Percentiles rank a stretch among this genome's conserved stretches.
Evolutionary conservation across 257 asterid genomes (phyloP).

Genomic region (Craterostigma plantagineum): DNA sequence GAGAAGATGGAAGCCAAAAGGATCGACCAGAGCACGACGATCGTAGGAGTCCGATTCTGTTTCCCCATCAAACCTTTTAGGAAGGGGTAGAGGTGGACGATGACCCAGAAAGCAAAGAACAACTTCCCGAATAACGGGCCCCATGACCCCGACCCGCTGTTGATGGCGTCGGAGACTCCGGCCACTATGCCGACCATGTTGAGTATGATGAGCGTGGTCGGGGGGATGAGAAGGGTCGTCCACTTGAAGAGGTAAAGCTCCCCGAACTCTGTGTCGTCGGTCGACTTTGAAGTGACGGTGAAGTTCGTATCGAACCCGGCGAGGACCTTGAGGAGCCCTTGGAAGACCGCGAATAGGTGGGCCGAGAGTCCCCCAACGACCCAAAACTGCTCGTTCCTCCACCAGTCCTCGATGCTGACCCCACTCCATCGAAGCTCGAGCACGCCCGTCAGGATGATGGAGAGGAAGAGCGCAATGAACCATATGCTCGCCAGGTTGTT

Average conservation of each 20-base stretch:
- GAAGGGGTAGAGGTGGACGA: slow-evolving; percentile 77
- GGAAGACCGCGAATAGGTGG: slow-evolving; percentile 72
- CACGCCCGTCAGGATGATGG: slow-evolving; percentile 55
- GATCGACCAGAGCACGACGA: slow-evolving; percentile 73
- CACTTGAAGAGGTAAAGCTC: slow-evolving; percentile 86
- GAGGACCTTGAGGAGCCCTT: slow-evolving; percentile 80
- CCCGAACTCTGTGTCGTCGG: slow-evolving; percentile 56
- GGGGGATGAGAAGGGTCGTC: slow-evolving; percentile 82
- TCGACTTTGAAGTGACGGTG: slow-evolving; percentile 61
- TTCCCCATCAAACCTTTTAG: slow-evolving; percentile 79
- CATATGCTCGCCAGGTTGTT: slow-evolving; percentile 62
- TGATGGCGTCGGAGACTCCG: slow-evolving; percentile 65
- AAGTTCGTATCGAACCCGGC: slow-evolving; percentile 72
- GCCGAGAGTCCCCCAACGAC: slow-evolving; percentile 79
- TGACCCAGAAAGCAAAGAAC: slow-evolving; percentile 83
- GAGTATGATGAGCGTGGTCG: slow-evolving; percentile 56
- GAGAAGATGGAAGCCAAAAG: slow-evolving; percentile 73
- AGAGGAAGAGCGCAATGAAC: slow-evolving; percentile 68
- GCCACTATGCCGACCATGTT: slow-evolving; percentile 82
- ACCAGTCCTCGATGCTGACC: slow-evolving; percentile 83
- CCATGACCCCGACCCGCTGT: slow-evolving; percentile 69
- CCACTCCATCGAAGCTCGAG: slow-evolving; percentile 83
- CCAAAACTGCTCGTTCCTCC: slow-evolving; percentile 88
- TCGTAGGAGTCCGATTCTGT: slow-evolving; percentile 76
- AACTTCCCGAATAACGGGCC: slow-evolving; percentile 70